phyloP scores from a whole-genome alignment of 768 basidiomycete genomes.

The Pleurotus platypus region DNA sequence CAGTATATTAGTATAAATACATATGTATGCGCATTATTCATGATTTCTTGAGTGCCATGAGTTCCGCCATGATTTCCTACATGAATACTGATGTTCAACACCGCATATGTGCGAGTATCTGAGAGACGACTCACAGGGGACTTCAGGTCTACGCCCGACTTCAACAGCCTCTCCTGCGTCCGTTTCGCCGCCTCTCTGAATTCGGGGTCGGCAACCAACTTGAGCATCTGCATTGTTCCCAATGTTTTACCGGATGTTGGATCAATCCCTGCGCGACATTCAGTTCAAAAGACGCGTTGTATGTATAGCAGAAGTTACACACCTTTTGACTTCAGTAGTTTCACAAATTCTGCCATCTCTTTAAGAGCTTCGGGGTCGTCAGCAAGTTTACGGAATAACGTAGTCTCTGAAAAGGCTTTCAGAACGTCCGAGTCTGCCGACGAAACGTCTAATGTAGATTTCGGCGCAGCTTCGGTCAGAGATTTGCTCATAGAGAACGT shows the following conservation, averaged over 20 bases:
- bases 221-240: slow-evolving; percentile 50
- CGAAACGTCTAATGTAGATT: neutral
- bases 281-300: neutral
- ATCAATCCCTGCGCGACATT: slow-evolving; percentile 41
- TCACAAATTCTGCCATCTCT: slow-evolving; percentile 42
- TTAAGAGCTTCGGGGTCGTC: slow-evolving; percentile 46
- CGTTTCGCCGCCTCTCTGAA: slow-evolving; percentile 45
- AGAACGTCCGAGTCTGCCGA: slow-evolving; percentile 20
- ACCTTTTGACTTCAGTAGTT: slow-evolving; percentile 49
- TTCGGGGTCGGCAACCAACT: slow-evolving; percentile 47
- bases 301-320: slow-evolving; percentile 6
- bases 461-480: neutral
- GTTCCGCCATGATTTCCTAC: slow-evolving; percentile 4
- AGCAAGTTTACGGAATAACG: slow-evolving; percentile 43
- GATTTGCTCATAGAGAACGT: neutral
- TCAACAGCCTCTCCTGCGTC: slow-evolving; percentile 47
- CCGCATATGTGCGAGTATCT: neutral
- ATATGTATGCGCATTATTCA: neutral
- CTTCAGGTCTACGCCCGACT: slow-evolving; percentile 56
- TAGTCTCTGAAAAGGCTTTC: slow-evolving; percentile 40
- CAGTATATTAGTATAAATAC: no score
- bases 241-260: slow-evolving; percentile 37
- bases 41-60: neutral
- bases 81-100: no score
- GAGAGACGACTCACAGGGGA: slow-evolving; percentile 41